A percentile compares a stretch with the other conserved stretches of the same genome.
Conservation (phyloP, 495 filamentous ascomycete species). For the Apiosordaria backusii region DNA sequence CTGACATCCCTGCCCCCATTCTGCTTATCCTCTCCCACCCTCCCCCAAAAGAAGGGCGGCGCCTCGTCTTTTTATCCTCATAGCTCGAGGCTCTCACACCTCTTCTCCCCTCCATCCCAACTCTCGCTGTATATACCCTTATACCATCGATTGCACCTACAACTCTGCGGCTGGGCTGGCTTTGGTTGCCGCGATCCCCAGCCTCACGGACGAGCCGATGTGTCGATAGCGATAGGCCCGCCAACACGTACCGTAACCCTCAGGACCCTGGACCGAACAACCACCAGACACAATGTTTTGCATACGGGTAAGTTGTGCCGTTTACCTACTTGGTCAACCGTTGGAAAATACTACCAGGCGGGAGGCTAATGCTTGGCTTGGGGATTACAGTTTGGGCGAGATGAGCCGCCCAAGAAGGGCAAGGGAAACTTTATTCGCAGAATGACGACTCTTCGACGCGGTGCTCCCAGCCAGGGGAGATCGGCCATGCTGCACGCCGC, state of each 20-base stretch:
- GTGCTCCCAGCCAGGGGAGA: constrained; percentile 22
- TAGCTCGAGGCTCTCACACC: neutral
- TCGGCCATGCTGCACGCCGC: constrained; percentile 22
- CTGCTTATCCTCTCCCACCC: constrained; percentile 1
- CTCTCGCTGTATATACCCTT: neutral
- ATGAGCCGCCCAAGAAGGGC: constrained; percentile 22
- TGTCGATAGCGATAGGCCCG: neutral
- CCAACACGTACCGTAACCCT: constrained; percentile 4
- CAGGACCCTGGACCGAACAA: constrained; percentile 10
- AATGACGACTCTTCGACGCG: constrained; percentile 29
- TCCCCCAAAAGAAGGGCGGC: neutral
- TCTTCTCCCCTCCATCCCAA: neutral
- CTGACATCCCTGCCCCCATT: constrained; percentile 6
- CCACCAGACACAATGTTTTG: constrained; percentile 17
- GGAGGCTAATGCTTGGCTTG: neutral
- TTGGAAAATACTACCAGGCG: neutral
- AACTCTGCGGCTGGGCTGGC: neutral
- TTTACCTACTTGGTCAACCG: neutral
- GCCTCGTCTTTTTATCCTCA: constrained; percentile 1
- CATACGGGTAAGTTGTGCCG: constrained; percentile 18
- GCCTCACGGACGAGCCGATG: constrained; percentile 9
- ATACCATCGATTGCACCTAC: neutral
- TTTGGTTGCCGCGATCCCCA: neutral
- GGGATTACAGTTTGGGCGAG: constrained; percentile 17
- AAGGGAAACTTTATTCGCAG: constrained; percentile 29